A percentile compares a stretch with the other conserved stretches of the same genome.
Conservation (phyloP, 805 yeast species). For the Starmerella bombicola region DNA sequence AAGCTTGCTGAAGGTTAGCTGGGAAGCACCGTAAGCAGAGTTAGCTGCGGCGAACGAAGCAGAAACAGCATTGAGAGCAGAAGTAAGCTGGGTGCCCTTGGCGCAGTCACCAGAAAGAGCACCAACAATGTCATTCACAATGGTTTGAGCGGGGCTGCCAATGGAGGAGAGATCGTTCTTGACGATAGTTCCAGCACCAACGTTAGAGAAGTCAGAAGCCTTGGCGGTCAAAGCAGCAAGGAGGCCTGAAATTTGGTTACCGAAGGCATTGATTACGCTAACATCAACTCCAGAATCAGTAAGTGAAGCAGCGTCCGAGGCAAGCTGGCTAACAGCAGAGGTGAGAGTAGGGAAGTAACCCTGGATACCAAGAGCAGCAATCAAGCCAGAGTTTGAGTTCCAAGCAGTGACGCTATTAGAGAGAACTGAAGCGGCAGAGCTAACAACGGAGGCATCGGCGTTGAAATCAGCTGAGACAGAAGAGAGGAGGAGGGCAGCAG, state of each 20-base stretch:
- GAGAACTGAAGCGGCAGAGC: slow-evolving; percentile 14
- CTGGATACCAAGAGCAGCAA: slow-evolving; percentile 27
- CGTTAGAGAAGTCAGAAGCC: slow-evolving; percentile 22
- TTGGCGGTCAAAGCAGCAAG: slow-evolving; percentile 20
- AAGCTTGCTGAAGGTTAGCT: background rate
- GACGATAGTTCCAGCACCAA: slow-evolving; percentile 23
- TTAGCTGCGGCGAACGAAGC: slow-evolving; percentile 17
- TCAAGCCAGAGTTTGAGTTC: slow-evolving; percentile 8
- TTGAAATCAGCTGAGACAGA: slow-evolving; percentile 16
- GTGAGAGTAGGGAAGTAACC: slow-evolving; percentile 18
- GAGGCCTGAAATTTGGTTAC: slow-evolving; percentile 17
- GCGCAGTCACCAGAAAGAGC: slow-evolving; percentile 16
- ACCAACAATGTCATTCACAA: slow-evolving; percentile 17
- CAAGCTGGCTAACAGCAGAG: slow-evolving; percentile 17
- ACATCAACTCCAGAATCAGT: slow-evolving; percentile 14
- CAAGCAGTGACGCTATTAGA: background rate
- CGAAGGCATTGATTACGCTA: slow-evolving; percentile 11
- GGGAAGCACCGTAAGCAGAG: slow-evolving; percentile 12
- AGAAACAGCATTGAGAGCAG: slow-evolving; percentile 13
- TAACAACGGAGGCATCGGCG: slow-evolving; percentile 15
- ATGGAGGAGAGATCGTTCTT: slow-evolving; percentile 20
- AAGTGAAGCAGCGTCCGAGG: slow-evolving; percentile 9
- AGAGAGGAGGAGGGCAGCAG: slow-evolving; percentile 18
- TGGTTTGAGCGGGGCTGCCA: slow-evolving; percentile 18
- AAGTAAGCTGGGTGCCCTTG: slow-evolving; percentile 12